Evolutionary conservation across 2,329 filamentous ascomycete species (phyloP).

Genomic region (Botrytis deweyae): DNA sequence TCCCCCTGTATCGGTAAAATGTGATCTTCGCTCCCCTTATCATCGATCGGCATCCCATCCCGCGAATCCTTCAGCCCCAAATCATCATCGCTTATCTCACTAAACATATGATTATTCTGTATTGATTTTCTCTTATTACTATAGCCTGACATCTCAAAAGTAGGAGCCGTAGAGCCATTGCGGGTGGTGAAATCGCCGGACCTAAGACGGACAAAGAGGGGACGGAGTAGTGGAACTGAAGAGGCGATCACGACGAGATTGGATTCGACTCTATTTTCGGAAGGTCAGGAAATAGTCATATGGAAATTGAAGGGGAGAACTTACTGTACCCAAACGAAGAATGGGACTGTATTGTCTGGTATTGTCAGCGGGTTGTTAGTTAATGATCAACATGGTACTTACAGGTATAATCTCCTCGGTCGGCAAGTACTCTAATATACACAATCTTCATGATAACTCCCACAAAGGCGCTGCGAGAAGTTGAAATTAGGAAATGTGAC

Average conservation of each 20-base stretch:
- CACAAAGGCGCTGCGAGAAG: constrained; percentile 23
- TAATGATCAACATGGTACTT: background rate
- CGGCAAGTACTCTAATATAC: constrained; percentile 20
- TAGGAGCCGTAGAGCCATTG: background rate
- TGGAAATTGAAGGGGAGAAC: background rate
- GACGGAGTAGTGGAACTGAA: constrained; percentile 28
- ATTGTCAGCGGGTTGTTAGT: background rate
- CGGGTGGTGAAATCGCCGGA: background rate
- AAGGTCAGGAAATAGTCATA: constrained; percentile 4
- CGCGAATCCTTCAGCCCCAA: background rate
- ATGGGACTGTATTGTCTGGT: constrained; percentile 21
- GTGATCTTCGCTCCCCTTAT: background rate
- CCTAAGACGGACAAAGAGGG: constrained; percentile 21
- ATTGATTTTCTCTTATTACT: background rate
- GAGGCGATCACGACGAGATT: constrained; percentile 27
- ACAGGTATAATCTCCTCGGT: constrained; percentile 27
- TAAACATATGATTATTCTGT: background rate
- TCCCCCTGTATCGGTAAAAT: background rate
- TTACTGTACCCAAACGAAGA: constrained; percentile 28
- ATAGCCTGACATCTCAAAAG: constrained; percentile 1
- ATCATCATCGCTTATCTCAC: background rate
- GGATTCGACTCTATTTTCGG: constrained; percentile 23
- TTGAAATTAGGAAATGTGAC: background rate
- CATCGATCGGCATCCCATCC: background rate
- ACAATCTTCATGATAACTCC: constrained; percentile 28